A percentile compares a stretch with the other conserved stretches of the same genome.
phyloP scores from a whole-genome alignment of 2,329 filamentous ascomycete species.

The Ceratocystis diversiconidia region DNA sequence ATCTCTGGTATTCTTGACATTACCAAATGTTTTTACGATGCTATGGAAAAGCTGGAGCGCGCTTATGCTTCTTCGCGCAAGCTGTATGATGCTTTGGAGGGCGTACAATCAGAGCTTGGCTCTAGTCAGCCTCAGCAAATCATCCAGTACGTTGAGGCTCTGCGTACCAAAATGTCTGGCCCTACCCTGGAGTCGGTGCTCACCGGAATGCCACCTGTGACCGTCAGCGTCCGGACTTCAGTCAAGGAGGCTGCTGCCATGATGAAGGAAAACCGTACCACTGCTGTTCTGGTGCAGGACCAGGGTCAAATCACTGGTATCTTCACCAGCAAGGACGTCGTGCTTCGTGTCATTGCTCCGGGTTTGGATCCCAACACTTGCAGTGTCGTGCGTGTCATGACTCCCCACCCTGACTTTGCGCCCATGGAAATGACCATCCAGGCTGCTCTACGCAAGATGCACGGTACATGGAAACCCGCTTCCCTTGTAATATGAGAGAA shows the following conservation, averaged over 20 bases:
- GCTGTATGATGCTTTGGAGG: conserved; percentile 91
- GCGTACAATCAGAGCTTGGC: conserved; percentile 91
- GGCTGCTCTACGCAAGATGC: conserved; percentile 95
- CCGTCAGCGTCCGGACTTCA: conserved; percentile 87
- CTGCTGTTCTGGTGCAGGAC: conserved; percentile 88
- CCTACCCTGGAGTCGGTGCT: conserved; percentile 90
- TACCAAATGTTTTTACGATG: conserved; percentile 99
- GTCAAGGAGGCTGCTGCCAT: conserved; percentile 88
- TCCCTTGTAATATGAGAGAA: neutral
- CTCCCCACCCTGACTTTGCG: conserved; percentile 94
- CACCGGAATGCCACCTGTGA: conserved; percentile 80
- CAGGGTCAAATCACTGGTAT: conserved; percentile 96
- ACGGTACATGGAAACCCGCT: conserved; percentile 47
- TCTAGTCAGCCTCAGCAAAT: conserved; percentile 96
- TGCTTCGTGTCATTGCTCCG: conserved; percentile 91
- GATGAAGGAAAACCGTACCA: conserved; percentile 99
- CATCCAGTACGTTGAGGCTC: conserved; percentile 94
- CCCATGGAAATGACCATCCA: conserved; percentile 99
- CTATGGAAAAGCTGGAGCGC: conserved; percentile 97
- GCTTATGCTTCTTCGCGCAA: conserved; percentile 97
- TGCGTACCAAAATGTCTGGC: conserved; percentile 92
- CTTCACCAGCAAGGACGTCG: conserved; percentile 98
- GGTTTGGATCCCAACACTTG: conserved; percentile 87
- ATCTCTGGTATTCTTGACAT: conserved; percentile 97
- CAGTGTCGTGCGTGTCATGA: conserved; percentile 98